Conservation (phyloP, 2,329 filamentous ascomycete species). For the Colletotrichum endophyticum region DNA sequence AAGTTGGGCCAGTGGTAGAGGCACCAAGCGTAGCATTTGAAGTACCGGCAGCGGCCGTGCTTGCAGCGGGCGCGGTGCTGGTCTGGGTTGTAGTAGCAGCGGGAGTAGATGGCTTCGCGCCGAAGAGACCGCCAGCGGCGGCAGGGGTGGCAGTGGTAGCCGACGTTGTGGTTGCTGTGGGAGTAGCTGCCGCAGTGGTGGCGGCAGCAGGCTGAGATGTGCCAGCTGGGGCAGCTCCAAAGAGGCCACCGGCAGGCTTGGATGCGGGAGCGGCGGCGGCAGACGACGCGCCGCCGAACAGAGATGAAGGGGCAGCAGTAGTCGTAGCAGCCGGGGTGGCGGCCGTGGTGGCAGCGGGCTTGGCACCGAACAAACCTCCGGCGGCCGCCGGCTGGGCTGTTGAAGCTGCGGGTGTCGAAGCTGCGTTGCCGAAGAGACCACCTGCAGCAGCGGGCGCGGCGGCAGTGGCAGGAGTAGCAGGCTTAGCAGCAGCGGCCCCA, state of each 20-base stretch:
- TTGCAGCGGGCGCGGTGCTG: slow-evolving; percentile 10
- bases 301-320: slow-evolving; percentile 27
- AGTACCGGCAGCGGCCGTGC: slow-evolving; percentile 23
- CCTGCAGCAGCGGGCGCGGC: slow-evolving; percentile 21
- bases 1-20: slow-evolving; percentile 81
- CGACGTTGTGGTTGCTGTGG: slow-evolving; percentile 28
- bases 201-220: slow-evolving; percentile 32
- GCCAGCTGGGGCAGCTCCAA: slow-evolving; percentile 31
- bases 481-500: slow-evolving; percentile 41
- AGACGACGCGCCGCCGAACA: slow-evolving; percentile 38
- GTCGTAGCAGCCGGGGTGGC: slow-evolving; percentile 34
- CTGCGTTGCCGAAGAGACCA: slow-evolving; percentile 46
- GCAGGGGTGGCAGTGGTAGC: slow-evolving; percentile 32
- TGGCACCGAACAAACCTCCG: slow-evolving; percentile 29
- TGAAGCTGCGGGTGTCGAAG: slow-evolving; percentile 36
- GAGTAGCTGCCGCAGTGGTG: slow-evolving; percentile 35
- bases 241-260: slow-evolving; percentile 34
- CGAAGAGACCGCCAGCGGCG: slow-evolving; percentile 36
- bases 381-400: slow-evolving; percentile 27
- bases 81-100: slow-evolving; percentile 28
- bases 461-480: slow-evolving; percentile 34
- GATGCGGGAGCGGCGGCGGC: slow-evolving; percentile 36
- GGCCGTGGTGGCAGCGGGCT: slow-evolving; percentile 29
- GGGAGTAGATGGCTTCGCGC: slow-evolving; percentile 36
- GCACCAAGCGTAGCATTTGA: slow-evolving; percentile 58